Evolutionary conservation across 73 alveolate species (phyloP).

Genomic region (Effrenium voratum): DNA sequence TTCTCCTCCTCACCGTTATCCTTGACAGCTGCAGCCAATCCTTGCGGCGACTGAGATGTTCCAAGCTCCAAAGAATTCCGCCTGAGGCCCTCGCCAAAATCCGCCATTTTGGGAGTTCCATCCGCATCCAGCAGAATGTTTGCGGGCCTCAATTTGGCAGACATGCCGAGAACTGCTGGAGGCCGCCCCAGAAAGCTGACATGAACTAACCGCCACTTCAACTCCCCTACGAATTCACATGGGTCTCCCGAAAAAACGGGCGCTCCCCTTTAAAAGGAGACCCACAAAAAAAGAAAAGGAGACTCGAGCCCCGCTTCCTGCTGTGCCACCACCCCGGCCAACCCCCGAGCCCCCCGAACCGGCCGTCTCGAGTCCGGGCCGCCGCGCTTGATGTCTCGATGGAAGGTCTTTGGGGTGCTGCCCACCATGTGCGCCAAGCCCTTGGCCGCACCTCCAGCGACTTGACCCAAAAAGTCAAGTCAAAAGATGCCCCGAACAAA

Average conservation of each 20-base stretch:
- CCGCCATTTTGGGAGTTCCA: constrained; percentile 86
- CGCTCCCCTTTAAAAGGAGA: too few species aligned
- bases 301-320: not conserved
- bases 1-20: constrained; percentile 52
- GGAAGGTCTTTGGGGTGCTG: constrained; percentile 78
- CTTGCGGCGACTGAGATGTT: not conserved
- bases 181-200: too few species aligned
- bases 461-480: too few species aligned
- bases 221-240: too few species aligned
- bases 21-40: constrained; percentile 73
- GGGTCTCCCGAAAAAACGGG: too few species aligned
- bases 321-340: not conserved
- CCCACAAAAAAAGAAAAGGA: too few species aligned
- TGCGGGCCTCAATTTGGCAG: constrained; percentile 33
- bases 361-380: not conserved
- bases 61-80: not conserved
- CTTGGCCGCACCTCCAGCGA: constrained; percentile 85
- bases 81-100: constrained; percentile 24
- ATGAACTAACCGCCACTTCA: too few species aligned
- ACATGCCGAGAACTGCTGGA: too few species aligned
- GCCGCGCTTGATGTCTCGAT: constrained; percentile 62
- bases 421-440: constrained; percentile 87
- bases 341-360: not conserved
- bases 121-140: constrained; percentile 84
- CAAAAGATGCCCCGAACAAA: too few species aligned